A percentile compares a stretch with the other conserved stretches of the same genome.
Evolutionary conservation across 345 rosid genomes (phyloP).

Genomic region (Aquilaria sinensis): DNA sequence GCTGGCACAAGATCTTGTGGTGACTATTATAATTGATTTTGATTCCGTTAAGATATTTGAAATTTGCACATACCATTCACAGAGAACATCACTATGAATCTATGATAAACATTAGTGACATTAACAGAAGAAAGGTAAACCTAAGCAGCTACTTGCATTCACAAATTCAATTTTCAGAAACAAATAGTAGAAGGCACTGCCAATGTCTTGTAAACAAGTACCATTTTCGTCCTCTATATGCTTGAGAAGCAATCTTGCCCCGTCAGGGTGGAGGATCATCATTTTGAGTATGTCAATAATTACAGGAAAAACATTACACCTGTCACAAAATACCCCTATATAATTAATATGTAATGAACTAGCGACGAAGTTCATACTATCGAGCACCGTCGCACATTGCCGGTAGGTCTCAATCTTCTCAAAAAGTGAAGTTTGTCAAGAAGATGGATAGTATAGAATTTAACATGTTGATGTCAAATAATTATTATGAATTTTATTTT

Average conservation of each 20-base stretch:
- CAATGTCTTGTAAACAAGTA: constrained; percentile 17
- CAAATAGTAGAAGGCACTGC: not conserved
- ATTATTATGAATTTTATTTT: too few relatives aligned
- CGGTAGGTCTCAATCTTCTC: too few relatives aligned
- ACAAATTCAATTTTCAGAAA: too few relatives aligned
- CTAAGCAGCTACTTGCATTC: too few relatives aligned
- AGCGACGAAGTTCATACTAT: too few relatives aligned
- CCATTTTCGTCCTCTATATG: constrained; percentile 56
- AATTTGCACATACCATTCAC: constrained; percentile 10
- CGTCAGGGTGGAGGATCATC: constrained; percentile 86
- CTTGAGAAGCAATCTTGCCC: constrained; percentile 59
- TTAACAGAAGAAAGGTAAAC: too few relatives aligned
- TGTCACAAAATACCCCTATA: too few relatives aligned
- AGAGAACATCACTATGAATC: constrained; percentile 1
- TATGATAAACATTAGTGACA: not conserved
- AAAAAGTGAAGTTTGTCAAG: too few relatives aligned
- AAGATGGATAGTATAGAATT: too few relatives aligned
- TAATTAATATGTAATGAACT: too few relatives aligned
- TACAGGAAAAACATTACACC: constrained; percentile 27
- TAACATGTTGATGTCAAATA: too few relatives aligned
- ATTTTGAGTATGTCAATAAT: constrained; percentile 82
- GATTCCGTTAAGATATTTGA: constrained; percentile 49
- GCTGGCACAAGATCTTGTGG: constrained; percentile 46
- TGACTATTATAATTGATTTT: constrained; percentile 48
- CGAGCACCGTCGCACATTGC: too few relatives aligned